Conservation (phyloP, 345 rosid genomes). For the Gossypium anomalum region DNA sequence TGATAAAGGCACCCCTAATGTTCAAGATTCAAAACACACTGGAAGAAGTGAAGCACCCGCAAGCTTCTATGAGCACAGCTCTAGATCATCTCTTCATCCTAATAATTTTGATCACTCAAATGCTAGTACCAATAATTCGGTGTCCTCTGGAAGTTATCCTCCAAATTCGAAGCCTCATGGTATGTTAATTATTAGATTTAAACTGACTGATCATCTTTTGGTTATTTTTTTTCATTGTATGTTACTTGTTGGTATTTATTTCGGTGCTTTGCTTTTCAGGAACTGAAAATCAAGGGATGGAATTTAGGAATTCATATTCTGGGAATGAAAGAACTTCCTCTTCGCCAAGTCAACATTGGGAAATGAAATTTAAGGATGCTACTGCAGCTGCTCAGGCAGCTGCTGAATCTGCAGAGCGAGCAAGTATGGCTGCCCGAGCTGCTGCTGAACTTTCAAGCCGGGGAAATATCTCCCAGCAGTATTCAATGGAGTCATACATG, state of each 20-base stretch:
- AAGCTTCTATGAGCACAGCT: slow-evolving; percentile 26
- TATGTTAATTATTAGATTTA: slow-evolving; percentile 22
- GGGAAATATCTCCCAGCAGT: slow-evolving; percentile 39
- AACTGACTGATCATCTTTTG: neutral
- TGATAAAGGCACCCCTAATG: slow-evolving; percentile 18
- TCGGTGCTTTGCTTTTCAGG: slow-evolving; percentile 31
- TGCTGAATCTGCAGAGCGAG: slow-evolving; percentile 96
- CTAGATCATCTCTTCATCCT: slow-evolving; percentile 32
- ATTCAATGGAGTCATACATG: slow-evolving; percentile 34
- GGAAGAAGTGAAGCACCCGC: slow-evolving; percentile 29
- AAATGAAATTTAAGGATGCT: slow-evolving; percentile 77
- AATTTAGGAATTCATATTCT: slow-evolving; percentile 35
- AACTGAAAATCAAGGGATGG: slow-evolving; percentile 32
- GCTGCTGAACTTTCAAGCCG: slow-evolving; percentile 87
- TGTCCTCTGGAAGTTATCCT: slow-evolving; percentile 24
- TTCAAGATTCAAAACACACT: slow-evolving; percentile 26
- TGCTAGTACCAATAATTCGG: slow-evolving; percentile 12
- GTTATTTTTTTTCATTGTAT: neutral
- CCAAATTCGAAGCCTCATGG: slow-evolving; percentile 36
- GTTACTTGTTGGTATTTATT: slow-evolving; percentile 4
- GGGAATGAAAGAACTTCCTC: slow-evolving; percentile 29
- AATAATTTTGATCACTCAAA: slow-evolving; percentile 31
- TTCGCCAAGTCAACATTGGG: slow-evolving; percentile 40
- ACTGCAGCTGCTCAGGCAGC: slow-evolving; percentile 90
- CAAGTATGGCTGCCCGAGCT: slow-evolving; percentile 91